Base-by-base conservation (phyloP, 805 yeast species). In the Candida montana region DNA sequence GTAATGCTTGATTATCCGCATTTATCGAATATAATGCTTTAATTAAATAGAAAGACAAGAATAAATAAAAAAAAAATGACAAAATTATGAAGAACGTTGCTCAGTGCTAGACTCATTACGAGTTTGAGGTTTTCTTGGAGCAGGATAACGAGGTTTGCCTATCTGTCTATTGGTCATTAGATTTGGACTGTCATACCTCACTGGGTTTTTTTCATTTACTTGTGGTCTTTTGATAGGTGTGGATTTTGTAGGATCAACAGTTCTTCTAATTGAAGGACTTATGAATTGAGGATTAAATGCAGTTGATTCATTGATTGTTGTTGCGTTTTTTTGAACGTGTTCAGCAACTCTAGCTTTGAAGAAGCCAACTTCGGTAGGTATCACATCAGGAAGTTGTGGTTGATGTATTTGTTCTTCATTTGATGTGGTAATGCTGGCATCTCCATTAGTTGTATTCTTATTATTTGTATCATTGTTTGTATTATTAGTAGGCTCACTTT, bases 291-390 rank as follows among this genome's bases (percentile, higher is more conserved):
- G 78, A 36, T 81, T 72, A 49, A 71, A 78, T n/a, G 71, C 58
- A 38, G 68, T 61, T 2, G 15, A 29, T 11, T 33, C 32, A 21
- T 65, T 67, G 4, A 61, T 59, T 4, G 68, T 54, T 11, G 68
- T 55, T 13, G 40, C 20, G 40, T 70, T 70, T 20, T 67, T 65
- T 47, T 74, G 81, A 8, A 82, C 59, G 9, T 71, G 63, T 28
- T 74, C 75, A 0, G 89, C 89, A 9, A 74, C 75, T 49, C 75
- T 75, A 2, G 89, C 87, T 40, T 80, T 74, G 31, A 80, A 81
- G 63, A 82, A 82, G 2, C 72, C 57, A 16, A 66, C 64, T 18
- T 48, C 50, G 1, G 41, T 19, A 12, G 45, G 45, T 37, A 41
- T 33, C n/a, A 23, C 19, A 23, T 39, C 33, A 15, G 29, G 29